phyloP scores from a whole-genome alignment of 352 stramenopile genomes.

The Pythium vanterpoolii region DNA sequence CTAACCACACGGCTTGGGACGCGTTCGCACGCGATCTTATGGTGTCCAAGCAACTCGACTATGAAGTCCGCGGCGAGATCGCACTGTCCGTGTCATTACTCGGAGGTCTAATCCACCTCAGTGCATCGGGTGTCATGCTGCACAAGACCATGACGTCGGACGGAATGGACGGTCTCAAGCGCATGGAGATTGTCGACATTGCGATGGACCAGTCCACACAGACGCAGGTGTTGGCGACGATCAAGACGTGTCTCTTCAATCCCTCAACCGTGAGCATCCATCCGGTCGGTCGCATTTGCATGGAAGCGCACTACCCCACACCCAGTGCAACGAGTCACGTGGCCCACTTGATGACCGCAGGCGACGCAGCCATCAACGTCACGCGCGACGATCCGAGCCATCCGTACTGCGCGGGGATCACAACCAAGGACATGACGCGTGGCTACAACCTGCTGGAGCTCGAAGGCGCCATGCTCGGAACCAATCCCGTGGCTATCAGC shows the following conservation, averaged over 20 bases:
- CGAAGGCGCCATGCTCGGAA: constrained; percentile 59
- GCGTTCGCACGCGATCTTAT: constrained; percentile 71
- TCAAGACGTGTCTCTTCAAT: constrained; percentile 81
- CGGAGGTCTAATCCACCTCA: constrained; percentile 46
- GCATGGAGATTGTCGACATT: constrained; percentile 60
- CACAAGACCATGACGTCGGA: constrained; percentile 54
- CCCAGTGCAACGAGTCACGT: constrained; percentile 39
- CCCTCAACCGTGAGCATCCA: constrained; percentile 69
- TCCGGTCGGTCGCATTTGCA: constrained; percentile 61
- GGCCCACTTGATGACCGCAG: constrained; percentile 43
- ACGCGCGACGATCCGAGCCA: constrained; percentile 44
- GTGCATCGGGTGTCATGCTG: constrained; percentile 39
- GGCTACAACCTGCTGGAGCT: constrained; percentile 77
- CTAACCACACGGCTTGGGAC: constrained; percentile 56
- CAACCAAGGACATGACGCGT: constrained; percentile 26
- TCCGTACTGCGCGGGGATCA: constrained; percentile 42
- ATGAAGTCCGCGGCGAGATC: constrained; percentile 48
- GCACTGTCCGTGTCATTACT: constrained; percentile 51
- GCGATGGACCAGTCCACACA: constrained; percentile 63
- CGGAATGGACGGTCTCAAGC: constrained; percentile 59
- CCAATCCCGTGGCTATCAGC: constrained; percentile 62
- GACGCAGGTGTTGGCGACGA: constrained; percentile 51
- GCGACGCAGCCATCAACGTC: constrained; percentile 39
- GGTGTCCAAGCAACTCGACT: constrained; percentile 32
- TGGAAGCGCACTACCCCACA: constrained; percentile 55